Percentiles rank a stretch among this genome's conserved stretches.
Evolutionary conservation across 495 filamentous ascomycete species (phyloP).

Genomic region (Evansstolkia leycettana): DNA sequence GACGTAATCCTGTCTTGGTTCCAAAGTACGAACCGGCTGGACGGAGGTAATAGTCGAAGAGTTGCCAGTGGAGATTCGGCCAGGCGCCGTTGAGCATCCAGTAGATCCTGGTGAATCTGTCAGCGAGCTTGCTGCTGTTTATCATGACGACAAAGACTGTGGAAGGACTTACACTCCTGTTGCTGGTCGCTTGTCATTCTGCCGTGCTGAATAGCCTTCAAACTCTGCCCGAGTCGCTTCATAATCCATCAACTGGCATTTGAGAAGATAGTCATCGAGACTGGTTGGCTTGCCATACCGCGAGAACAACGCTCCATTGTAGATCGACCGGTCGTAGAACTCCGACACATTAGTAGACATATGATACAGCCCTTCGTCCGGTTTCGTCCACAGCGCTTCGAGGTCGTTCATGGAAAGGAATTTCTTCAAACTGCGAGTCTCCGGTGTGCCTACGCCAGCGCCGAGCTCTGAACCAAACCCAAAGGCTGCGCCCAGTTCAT

Average conservation of each 20-base stretch:
- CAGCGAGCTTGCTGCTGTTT: too few species aligned
- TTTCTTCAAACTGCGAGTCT: conserved; percentile 35
- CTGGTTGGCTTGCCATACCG: conserved; percentile 40
- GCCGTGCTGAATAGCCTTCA: conserved; percentile 41
- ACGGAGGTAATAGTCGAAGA: conserved; percentile 52
- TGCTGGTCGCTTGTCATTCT: conserved; percentile 38
- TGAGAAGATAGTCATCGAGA: conserved; percentile 42
- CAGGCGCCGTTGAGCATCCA: conserved; percentile 61
- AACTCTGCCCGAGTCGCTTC: conserved; percentile 50
- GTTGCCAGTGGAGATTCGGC: conserved; percentile 53
- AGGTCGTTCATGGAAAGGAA: conserved; percentile 42
- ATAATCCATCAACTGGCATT: conserved; percentile 48
- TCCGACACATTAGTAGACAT: conserved; percentile 41
- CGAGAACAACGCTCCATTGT: conserved; percentile 39
- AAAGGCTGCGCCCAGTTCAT: conserved; percentile 41
- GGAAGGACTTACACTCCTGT: conserved; percentile 30
- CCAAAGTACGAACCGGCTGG: conserved; percentile 49
- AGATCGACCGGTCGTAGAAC: conserved; percentile 44
- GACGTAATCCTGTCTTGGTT: conserved; percentile 36
- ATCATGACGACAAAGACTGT: background rate
- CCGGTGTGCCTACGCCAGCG: conserved; percentile 50
- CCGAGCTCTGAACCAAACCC: conserved; percentile 52
- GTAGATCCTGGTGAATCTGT: conserved; percentile 39
- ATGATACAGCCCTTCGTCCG: conserved; percentile 43
- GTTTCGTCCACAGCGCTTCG: conserved; percentile 41